These are phyloP conservation scores for Tremella mesenterica DNA, from an alignment of 768 basidiomycete genomes.

Conservation along the genomic window DNA sequence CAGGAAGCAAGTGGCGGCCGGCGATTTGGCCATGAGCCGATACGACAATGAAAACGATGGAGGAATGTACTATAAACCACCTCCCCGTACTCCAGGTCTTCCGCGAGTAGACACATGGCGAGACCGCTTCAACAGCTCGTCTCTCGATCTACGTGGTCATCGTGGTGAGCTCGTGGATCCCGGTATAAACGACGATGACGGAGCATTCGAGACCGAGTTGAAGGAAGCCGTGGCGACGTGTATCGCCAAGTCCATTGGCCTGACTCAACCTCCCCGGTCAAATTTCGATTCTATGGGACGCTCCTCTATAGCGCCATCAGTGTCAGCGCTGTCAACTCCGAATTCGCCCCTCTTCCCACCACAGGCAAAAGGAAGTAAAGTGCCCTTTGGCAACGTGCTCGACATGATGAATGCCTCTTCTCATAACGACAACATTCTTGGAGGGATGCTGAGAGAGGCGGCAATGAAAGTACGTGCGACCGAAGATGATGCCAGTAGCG, in stretches of 20 bases:
- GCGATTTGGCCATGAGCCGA: conserved; percentile 46
- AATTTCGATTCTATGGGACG: conserved; percentile 16
- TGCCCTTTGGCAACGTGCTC: conserved; percentile 40
- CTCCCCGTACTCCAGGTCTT: conserved; percentile 36
- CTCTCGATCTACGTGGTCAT: conserved; percentile 12
- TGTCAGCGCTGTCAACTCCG: conserved; percentile 41
- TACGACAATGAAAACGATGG: conserved; percentile 19
- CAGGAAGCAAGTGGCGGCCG: conserved; percentile 43
- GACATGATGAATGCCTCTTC: conserved; percentile 41
- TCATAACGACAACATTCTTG: conserved; percentile 28
- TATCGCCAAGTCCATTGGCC: conserved; percentile 92
- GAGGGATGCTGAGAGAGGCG: conserved; percentile 36
- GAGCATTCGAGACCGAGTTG: conserved; percentile 52
- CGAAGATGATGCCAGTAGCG: conserved; percentile 25
- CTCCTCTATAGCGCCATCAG: conserved; percentile 27
- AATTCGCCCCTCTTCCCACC: conserved; percentile 40
- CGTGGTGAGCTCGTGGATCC: conserved; percentile 11
- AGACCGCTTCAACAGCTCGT: conserved; percentile 22
- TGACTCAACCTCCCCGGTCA: conserved; percentile 64
- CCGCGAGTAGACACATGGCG: conserved; percentile 41
- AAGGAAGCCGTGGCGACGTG: conserved; percentile 94
- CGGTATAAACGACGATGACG: conserved; percentile 9
- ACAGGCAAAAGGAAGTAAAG: conserved; percentile 8
- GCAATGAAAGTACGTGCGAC: conserved; percentile 17
- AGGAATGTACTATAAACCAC: conserved; percentile 38